Base-by-base conservation (phyloP, 2,329 filamentous ascomycete genomes). In the Lomentospora prolificans region DNA sequence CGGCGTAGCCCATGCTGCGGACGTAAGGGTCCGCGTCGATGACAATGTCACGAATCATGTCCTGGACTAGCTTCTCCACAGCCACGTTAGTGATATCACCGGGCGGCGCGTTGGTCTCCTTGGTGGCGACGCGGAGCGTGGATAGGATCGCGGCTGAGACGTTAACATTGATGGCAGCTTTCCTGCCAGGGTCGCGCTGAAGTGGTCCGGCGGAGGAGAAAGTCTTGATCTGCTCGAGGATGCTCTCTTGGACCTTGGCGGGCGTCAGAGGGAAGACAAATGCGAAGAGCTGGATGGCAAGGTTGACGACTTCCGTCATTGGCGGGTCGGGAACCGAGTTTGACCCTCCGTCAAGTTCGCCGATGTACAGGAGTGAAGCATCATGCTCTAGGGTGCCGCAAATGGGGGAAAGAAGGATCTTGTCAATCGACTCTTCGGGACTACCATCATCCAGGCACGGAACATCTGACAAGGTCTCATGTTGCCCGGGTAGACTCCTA, bases 201-300 rank as follows among this genome's bases (percentile, higher is more conserved):
- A 96, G 74, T 52, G 81, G 83, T 0, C 84, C 82, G 1, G 90
- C 87, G 0, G 89, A 87, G n/a, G 94, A 76, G 64, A 95, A 95
- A 0, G 89, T 94, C 14, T 89, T 86, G 51, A 97, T 85, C 66
- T 99, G 94, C 68, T 99, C 94, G 8, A 99, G 74, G 51, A 95
- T 89, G 65, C 92, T 96, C 68, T 99, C 94, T 65, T 99, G 94
- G 2, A 99, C 89, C 65, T 92, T 96, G 3, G 89, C 79, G 0
- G 89, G 87, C 50, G 95, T 95, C 8, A 96, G 75, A 2, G 94
- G 91, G 57, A 99, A 85, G 39, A 90, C 88, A 55, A 95, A 89
- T 2, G 91, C 90, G 67, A 99, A 99, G 0, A 97, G 75, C 59
- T 94, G 86, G 56, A 99, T 95, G 0, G 94, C 91, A 64, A 92